Conservation (phyloP, 2,329 filamentous ascomycete species). For the Verticillium longisporum region DNA sequence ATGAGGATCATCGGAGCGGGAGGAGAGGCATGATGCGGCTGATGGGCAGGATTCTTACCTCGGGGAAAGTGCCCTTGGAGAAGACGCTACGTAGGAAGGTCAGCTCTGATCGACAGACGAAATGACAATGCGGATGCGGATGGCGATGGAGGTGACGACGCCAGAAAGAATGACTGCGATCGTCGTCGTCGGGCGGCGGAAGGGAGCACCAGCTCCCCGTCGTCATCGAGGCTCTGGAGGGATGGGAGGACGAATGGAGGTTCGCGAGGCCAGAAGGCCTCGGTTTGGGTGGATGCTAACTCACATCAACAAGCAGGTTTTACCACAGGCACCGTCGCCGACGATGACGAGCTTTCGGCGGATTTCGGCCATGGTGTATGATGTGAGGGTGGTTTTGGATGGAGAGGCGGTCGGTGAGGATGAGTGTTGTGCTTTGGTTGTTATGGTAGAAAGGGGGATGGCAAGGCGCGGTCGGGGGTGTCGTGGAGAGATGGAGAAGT, state of each 20-base stretch:
- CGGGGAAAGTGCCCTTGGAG: conserved; percentile 99
- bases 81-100: conserved; percentile 67
- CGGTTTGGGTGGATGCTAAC: conserved; percentile 34
- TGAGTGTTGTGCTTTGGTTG: not conserved
- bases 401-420: conserved; percentile 1
- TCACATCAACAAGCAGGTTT: conserved; percentile 99
- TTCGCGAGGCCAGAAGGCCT: not conserved
- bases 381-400: conserved; percentile 9
- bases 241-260: conserved; percentile 6
- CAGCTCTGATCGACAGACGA: conserved; percentile 28
- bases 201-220: too few relatives aligned
- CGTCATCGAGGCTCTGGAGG: not conserved
- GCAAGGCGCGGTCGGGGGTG: conserved; percentile 6
- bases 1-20: not conserved
- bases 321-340: conserved; percentile 99
- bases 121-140: not conserved
- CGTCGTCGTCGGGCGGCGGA: not conserved
- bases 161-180: conserved; percentile 8
- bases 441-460: not conserved
- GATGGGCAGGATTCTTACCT: conserved; percentile 62
- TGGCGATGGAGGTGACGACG: conserved; percentile 11
- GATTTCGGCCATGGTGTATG: conserved; percentile 85
- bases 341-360: conserved; percentile 99
- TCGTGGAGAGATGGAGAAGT: conserved; percentile 13
- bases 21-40: not conserved